Conservation (phyloP, 768 basidiomycete genomes). For the Russula sp. region DNA sequence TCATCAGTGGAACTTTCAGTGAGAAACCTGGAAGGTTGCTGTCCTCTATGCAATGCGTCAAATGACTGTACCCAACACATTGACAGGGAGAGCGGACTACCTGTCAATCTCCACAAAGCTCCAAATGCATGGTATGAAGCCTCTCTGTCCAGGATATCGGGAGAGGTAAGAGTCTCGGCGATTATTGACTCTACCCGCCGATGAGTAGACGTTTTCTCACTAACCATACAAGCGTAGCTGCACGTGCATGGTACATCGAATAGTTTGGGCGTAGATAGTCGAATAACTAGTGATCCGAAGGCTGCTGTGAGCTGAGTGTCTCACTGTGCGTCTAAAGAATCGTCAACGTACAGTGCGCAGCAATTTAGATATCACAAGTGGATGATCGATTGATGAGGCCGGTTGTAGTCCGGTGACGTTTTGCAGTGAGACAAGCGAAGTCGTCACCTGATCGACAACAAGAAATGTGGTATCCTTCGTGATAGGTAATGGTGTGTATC, state of each 20-base stretch:
- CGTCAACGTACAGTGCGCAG: conserved; percentile 45
- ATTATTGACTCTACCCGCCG: conserved; percentile 78
- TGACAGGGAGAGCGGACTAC: conserved; percentile 42
- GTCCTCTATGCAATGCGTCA: conserved; percentile 58
- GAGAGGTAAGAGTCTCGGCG: conserved; percentile 63
- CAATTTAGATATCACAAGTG: conserved; percentile 56
- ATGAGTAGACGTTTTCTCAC: conserved; percentile 55
- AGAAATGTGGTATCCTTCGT: conserved; percentile 28
- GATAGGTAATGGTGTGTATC: not conserved
- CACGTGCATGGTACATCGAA: conserved; percentile 74
- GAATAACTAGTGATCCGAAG: conserved; percentile 49
- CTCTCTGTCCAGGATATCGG: conserved; percentile 45
- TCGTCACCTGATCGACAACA: conserved; percentile 28
- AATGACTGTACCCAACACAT: conserved; percentile 1
- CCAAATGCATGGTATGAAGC: conserved; percentile 86
- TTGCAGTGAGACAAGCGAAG: conserved; percentile 25
- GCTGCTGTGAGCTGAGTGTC: conserved; percentile 11
- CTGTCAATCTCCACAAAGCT: conserved; percentile 85
- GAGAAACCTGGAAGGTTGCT: conserved; percentile 73
- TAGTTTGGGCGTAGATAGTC: conserved; percentile 65
- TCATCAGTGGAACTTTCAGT: conserved; percentile 84
- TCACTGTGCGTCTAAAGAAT: not conserved
- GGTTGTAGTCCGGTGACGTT: conserved; percentile 22
- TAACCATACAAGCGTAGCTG: conserved; percentile 80
- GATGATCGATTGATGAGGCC: conserved; percentile 47